Base-by-base conservation (phyloP, 1,284 basidiomycete species). In the Ceratobasidium sp. region DNA sequence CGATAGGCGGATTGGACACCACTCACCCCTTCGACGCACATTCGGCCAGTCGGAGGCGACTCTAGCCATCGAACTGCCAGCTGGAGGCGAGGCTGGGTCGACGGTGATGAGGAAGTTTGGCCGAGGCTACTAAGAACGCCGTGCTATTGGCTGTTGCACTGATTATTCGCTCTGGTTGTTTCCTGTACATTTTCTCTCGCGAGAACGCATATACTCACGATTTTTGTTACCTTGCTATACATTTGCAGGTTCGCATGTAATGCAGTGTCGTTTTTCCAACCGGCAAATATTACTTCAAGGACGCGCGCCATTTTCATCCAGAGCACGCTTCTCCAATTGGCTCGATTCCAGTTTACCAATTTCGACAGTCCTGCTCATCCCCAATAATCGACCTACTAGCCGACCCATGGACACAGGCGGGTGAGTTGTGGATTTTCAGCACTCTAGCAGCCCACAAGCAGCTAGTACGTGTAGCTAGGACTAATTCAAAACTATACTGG, bases 51-150 rank as follows among this genome's bases (percentile, higher is more conserved):
- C 64, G 15, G 42, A 46, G 18, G 58, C 42, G 33, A 61, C 44
- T 26, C 61, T 66, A 6, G 33, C 23, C 18, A 51, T 73, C 26
- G 6, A 73, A 28, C 58, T 73, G 6, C 70, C 70, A 33, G 39
- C 56, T 13, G 70, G 70, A 3, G 70, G 58, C 1, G 18, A 63
- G 58, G 70, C 70, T 49, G 70, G 70, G 23, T 73, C 70, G 7
- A 64, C 60, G 28, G 61, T 76, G 33, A 76, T 49, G 42, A 1
- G 42, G 23, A 13, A 76, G 46, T 66, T 76, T 39, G 46, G 51
- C 4, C 67, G 39, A 23, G 39, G 51, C n/a, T n/a, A 44, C 15
- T 39, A 23, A 23, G 46, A 15, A 5, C 12, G 10, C 26, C 15
- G 23, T 67, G 20, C 44, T 44, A 10, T 46, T 49, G 39, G 23